phyloP scores from a whole-genome alignment of 805 yeast species.

The Wickerhamomyces mucosus region DNA sequence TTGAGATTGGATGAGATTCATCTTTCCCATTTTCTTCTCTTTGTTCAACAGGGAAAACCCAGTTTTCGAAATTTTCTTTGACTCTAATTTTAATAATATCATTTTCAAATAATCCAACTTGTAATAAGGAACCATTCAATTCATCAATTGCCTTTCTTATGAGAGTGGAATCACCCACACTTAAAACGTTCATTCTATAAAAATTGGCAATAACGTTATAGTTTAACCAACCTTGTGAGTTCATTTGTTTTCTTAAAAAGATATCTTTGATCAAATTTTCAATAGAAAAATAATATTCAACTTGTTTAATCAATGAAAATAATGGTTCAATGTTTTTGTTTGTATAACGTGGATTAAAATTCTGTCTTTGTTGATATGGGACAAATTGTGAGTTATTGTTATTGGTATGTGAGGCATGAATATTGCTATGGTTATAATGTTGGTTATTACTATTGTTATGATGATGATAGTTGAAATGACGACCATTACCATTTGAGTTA shows the following conservation, averaged over 20 bases:
- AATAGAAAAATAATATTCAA: constrained; percentile 83
- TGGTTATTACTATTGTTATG: constrained; percentile 1
- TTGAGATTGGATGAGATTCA: constrained; percentile 21
- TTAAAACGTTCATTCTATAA: constrained; percentile 62
- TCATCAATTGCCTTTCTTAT: constrained; percentile 50
- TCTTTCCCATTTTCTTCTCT: constrained; percentile 39
- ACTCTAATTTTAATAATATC: constrained; percentile 53
- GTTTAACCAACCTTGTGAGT: constrained; percentile 63
- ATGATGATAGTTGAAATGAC: constrained; percentile 5
- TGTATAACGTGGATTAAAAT: too few relatives aligned
- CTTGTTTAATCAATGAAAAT: constrained; percentile 35
- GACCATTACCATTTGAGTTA: constrained; percentile 4
- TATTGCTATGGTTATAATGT: constrained; percentile 4
- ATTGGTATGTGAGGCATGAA: too few relatives aligned
- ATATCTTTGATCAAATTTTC: constrained; percentile 84
- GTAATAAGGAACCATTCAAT: constrained; percentile 24
- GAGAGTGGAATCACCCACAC: constrained; percentile 42
- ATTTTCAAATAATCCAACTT: constrained; percentile 28
- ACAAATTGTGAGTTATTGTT: too few relatives aligned
- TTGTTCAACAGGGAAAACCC: constrained; percentile 55
- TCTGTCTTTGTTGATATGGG: constrained; percentile 6
- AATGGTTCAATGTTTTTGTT: constrained; percentile 13
- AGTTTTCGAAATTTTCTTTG: constrained; percentile 44
- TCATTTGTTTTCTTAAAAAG: constrained; percentile 75
- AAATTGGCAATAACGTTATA: constrained; percentile 55